Evolutionary conservation across 345 rosid species (phyloP).

Genomic region (Linum usitatissimum): DNA sequence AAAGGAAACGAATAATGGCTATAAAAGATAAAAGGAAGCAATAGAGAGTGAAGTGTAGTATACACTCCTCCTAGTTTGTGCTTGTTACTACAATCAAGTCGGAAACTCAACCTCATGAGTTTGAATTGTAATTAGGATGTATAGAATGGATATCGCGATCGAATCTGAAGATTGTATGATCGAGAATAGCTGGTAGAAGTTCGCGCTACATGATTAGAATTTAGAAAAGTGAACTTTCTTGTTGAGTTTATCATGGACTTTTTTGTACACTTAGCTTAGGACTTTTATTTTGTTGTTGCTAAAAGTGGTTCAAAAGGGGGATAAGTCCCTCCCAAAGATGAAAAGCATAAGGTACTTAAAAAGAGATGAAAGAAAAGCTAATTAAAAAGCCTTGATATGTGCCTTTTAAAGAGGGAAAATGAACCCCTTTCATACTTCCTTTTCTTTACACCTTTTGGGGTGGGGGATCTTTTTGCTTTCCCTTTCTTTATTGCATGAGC

Average conservation of each 20-base stretch:
- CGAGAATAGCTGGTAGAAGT: too few species aligned
- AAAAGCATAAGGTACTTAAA: neutral
- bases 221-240: too few species aligned
- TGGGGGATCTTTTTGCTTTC: neutral
- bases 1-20: neutral
- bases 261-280: too few species aligned
- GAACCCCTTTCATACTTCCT: neutral
- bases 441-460: neutral
- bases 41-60: too few species aligned
- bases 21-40: neutral
- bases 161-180: too few species aligned
- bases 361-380: neutral
- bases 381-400: neutral
- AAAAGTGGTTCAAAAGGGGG: too few species aligned
- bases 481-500: neutral
- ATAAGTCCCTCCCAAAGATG: too few species aligned
- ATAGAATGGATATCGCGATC: too few species aligned
- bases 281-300: too few species aligned
- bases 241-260: too few species aligned
- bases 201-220: too few species aligned
- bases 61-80: neutral
- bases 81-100: neutral
- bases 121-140: too few species aligned
- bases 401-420: neutral
- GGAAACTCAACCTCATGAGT: neutral